Percentiles rank a stretch among this genome's conserved stretches.
phyloP scores from a whole-genome alignment of 164 flowering plant species.

The Stephania yunnanensis region DNA sequence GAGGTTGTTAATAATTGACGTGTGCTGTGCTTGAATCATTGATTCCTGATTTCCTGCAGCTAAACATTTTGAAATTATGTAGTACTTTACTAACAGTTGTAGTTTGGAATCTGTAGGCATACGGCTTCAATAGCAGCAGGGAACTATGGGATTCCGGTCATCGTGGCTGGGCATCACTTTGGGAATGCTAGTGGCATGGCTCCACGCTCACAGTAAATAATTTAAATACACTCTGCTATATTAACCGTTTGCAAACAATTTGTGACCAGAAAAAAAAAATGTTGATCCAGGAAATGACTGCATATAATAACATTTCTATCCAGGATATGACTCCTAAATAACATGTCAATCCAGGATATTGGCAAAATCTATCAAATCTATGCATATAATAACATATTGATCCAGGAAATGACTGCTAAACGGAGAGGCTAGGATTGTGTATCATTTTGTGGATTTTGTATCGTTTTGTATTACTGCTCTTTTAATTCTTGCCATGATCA shows the following conservation, averaged over 20 bases:
- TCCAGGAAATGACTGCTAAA: not conserved
- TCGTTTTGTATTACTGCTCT: not conserved
- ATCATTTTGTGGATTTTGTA: not conserved
- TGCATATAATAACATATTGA: not conserved
- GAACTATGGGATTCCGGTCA: constrained; percentile 86
- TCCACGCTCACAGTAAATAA: constrained; percentile 86
- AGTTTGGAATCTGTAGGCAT: constrained; percentile 59
- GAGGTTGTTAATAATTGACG: not conserved
- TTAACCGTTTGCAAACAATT: not conserved
- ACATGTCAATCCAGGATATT: too few species aligned
- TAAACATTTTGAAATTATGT: not conserved
- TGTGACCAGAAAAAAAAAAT: not conserved
- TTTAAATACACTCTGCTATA: not conserved
- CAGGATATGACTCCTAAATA: too few species aligned
- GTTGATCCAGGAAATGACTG: too few species aligned
- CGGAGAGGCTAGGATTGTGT: not conserved
- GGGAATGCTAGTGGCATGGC: constrained; percentile 99
- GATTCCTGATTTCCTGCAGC: not conserved
- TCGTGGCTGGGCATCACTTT: constrained; percentile 79
- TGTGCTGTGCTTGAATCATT: not conserved
- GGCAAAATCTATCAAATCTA: not conserved
- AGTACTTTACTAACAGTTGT: constrained; percentile 1
- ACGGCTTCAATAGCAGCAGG: constrained; percentile 93
- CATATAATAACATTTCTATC: too few species aligned
- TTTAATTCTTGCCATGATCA: not conserved